Conservation (phyloP, 2,329 filamentous ascomycete species). For the Nemania sp. region DNA sequence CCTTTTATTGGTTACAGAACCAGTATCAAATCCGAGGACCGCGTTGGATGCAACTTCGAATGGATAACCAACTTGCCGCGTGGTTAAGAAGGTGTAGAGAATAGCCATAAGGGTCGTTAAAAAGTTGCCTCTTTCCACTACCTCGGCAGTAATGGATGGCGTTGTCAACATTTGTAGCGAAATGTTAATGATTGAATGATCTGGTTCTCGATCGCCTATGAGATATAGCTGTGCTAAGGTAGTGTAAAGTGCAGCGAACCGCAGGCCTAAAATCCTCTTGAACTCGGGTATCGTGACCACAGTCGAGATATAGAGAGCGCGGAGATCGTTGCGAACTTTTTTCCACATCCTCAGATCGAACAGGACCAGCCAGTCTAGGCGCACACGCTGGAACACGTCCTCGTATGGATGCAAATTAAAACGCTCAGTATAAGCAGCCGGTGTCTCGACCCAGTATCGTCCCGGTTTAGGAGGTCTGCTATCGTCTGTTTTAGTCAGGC, state of each 20-base stretch:
- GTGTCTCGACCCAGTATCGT: conserved; percentile 85
- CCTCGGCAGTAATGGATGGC: conserved; percentile 92
- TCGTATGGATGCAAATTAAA: conserved; percentile 73
- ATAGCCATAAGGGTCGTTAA: conserved; percentile 94
- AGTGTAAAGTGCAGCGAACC: conserved; percentile 95
- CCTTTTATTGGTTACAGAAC: conserved; percentile 89
- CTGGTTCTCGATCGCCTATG: conserved; percentile 92
- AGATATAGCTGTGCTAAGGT: conserved; percentile 91
- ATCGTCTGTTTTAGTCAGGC: conserved; percentile 48
- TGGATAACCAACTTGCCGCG: conserved; percentile 91
- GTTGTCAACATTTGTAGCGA: conserved; percentile 97
- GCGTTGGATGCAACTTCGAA: conserved; percentile 85
- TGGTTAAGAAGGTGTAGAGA: conserved; percentile 95
- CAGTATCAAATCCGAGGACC: conserved; percentile 89
- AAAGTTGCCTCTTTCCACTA: conserved; percentile 94
- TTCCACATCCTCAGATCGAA: conserved; percentile 98
- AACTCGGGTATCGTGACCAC: conserved; percentile 95
- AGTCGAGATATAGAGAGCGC: conserved; percentile 93
- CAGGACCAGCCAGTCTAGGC: conserved; percentile 90
- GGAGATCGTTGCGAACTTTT: conserved; percentile 84
- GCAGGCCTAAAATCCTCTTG: conserved; percentile 87
- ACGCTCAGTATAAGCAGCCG: conserved; percentile 67
- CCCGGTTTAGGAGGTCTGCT: conserved; percentile 65
- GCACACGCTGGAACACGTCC: conserved; percentile 85
- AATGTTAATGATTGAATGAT: conserved; percentile 97